Percentiles rank a stretch among this genome's conserved stretches.
phyloP scores from a whole-genome alignment of 176 grass and related monocot genomes.

The Puya raimondii region DNA sequence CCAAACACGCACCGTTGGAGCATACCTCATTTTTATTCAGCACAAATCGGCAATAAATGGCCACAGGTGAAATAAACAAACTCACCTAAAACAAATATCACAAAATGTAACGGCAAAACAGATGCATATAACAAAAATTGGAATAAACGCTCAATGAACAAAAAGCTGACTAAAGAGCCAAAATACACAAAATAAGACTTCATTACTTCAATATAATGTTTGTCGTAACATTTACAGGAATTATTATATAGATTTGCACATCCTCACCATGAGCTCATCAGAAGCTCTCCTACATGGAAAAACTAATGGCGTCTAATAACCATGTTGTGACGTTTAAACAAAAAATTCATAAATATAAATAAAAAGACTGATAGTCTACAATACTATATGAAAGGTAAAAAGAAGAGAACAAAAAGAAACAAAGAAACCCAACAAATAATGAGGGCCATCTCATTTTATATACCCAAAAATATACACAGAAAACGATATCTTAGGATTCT shows the following conservation, averaged over 20 bases:
- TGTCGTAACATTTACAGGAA: not conserved
- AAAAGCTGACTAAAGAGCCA: not conserved
- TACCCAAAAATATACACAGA: conserved; percentile 6
- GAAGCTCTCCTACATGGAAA: not conserved
- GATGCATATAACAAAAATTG: too few species aligned
- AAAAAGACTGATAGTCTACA: not conserved
- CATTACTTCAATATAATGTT: not conserved
- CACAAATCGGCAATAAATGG: too few species aligned
- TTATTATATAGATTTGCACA: not conserved
- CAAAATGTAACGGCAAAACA: too few species aligned
- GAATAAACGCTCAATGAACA: not conserved
- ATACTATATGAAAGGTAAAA: not conserved
- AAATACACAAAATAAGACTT: not conserved
- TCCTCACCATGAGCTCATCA: not conserved
- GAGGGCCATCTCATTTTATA: not conserved
- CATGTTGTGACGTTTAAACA: not conserved
- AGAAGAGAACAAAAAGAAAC: not conserved
- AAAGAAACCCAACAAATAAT: conserved; percentile 3
- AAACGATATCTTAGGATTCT: conserved; percentile 13
- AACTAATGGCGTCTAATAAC: not conserved
- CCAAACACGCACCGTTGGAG: too few species aligned
- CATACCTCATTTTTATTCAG: too few species aligned
- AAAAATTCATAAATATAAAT: not conserved
- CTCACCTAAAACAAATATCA: too few species aligned
- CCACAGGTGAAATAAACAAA: too few species aligned